These are phyloP conservation scores for Phragmites australis DNA, from an alignment of 176 grass and related monocot species.

Conservation along the genomic window DNA sequence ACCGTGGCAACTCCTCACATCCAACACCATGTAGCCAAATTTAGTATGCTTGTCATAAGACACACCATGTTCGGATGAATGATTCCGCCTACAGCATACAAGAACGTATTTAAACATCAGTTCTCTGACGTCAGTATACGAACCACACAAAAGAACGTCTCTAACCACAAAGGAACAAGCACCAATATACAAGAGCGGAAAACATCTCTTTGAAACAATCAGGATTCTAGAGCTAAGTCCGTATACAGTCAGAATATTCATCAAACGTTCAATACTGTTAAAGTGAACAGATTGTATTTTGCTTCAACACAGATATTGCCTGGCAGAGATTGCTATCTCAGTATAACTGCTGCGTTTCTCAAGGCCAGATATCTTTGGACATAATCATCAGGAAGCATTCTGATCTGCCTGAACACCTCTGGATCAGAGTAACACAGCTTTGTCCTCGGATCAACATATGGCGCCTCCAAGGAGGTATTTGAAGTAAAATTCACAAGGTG, in stretches of 20 bases:
- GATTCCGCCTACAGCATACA: too few species aligned
- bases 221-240: not conserved
- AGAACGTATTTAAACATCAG: not conserved
- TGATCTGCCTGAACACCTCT: conserved; percentile 80
- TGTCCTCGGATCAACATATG: conserved; percentile 88
- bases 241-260: not conserved
- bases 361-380: conserved; percentile 77
- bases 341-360: conserved; percentile 71
- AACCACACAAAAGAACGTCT: not conserved
- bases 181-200: not conserved
- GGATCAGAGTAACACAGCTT: conserved; percentile 72
- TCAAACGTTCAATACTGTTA: not conserved
- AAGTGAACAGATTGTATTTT: not conserved
- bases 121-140: not conserved
- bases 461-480: conserved; percentile 54
- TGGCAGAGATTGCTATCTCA: conserved; percentile 39
- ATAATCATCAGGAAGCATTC: conserved; percentile 77
- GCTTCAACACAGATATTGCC: not conserved
- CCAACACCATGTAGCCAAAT: too few species aligned
- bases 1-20: too few species aligned
- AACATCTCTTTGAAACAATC: not conserved
- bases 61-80: not conserved
- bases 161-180: not conserved
- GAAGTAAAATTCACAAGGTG: too few species aligned
- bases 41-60: too few species aligned